Base-by-base conservation (phyloP, 23 red algal species). In the Porphyridium purpureum region DNA sequence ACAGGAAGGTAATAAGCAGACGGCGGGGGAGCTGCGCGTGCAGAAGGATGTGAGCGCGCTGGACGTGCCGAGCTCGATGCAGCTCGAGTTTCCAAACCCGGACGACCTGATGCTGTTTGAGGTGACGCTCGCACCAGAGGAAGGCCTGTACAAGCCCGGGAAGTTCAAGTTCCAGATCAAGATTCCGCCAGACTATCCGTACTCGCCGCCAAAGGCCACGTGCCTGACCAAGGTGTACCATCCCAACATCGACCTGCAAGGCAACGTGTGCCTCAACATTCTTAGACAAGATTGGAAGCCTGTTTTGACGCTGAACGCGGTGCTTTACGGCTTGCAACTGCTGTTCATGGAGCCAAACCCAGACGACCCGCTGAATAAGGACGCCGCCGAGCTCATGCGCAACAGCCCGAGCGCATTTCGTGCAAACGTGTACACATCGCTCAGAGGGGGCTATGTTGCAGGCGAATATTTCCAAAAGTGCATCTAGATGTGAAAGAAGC, bases 221-320 rank as follows among this genome's bases (percentile, higher is more conserved):
- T 93, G 85, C 38, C 35, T 55, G 29, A 82, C 74, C 20, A 33
- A 49, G 24, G 75, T 93, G 44, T 93, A 67, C 66, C 85, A 93
- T 55, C 85, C 85, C 7, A 93, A 93, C 63, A 80, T 93, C 50
- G 85, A 93, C 59, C 63, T 74, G 30, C 49, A 93, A 38, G 85
- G 85, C 22, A 75, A 80, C 67, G 85, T 93, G 15, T 93, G 85
- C 54, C 66, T 93, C 27, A 93, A 82, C 34, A 93, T 93, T 24
- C 62, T 93, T 9, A 75, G 85, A 6, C 72, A 93, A 47, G 85
- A 93, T 29, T 93, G 85, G 85, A 81, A 82, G 66, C 85, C 85
- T 3, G 77, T 93, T 25, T 59, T 81, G 24, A 76, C 74, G 9
- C 74, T 93, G 1, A 66, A 58, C 8, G 69, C 85, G 62, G 35